Evolutionary conservation across 805 yeast species (phyloP).

Genomic region (Wickerhamomyces bovis): DNA sequence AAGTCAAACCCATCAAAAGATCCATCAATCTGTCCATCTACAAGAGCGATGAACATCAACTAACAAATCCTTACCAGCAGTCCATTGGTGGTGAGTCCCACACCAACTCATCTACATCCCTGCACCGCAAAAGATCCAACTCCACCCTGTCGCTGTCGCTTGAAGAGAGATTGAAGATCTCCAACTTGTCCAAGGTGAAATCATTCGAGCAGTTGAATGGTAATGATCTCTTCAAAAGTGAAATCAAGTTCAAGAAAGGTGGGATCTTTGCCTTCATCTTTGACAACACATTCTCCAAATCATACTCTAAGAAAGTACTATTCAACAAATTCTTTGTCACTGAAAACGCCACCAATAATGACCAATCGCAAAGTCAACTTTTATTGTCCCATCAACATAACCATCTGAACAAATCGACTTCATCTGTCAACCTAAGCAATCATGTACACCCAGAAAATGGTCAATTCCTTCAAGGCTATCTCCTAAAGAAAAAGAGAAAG

Average conservation of each 20-base stretch:
- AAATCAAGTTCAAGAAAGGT: constrained; percentile 49
- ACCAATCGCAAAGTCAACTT: constrained; percentile 5
- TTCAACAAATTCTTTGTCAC: constrained; percentile 41
- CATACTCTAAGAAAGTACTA: constrained; percentile 71
- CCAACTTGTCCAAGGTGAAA: constrained; percentile 44
- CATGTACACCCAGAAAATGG: constrained; percentile 48
- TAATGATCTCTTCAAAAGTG: constrained; percentile 58
- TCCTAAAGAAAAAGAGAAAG: constrained; percentile 77
- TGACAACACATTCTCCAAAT: constrained; percentile 87
- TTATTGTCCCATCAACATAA: constrained; percentile 4
- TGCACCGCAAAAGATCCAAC: constrained; percentile 29
- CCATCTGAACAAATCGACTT: constrained; percentile 9
- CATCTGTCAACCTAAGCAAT: constrained; percentile 14
- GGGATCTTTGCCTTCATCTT: constrained; percentile 84
- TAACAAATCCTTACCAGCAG: neutral
- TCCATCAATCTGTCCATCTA: constrained; percentile 41
- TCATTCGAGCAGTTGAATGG: constrained; percentile 54
- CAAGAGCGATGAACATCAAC: constrained; percentile 15
- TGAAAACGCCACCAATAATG: constrained; percentile 8
- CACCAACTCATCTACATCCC: constrained; percentile 17
- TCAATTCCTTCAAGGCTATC: constrained; percentile 68
- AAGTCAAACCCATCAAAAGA: constrained; percentile 69
- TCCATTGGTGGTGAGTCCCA: constrained; percentile 1
- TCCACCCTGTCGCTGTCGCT: constrained; percentile 36
- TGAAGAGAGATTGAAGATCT: constrained; percentile 51